phyloP scores from a whole-genome alignment of 2,329 filamentous ascomycete species.

The Penicillium oxalicum region DNA sequence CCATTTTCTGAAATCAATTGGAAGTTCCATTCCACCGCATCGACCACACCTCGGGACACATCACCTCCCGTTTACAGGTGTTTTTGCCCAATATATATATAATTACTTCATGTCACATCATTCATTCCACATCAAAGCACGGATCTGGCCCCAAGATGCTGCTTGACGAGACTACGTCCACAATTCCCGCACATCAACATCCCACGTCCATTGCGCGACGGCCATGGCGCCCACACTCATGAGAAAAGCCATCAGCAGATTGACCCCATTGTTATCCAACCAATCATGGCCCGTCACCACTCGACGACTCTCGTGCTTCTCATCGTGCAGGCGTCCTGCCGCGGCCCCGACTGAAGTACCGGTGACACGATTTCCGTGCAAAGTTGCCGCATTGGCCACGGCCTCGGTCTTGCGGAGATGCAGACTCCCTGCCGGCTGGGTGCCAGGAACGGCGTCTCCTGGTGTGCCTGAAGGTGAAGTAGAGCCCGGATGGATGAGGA shows the following conservation, averaged over 20 bases:
- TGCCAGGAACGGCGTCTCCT: background rate
- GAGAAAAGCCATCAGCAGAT: conserved; percentile 77
- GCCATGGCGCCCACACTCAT: conserved; percentile 77
- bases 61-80: no score
- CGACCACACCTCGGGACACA: no score
- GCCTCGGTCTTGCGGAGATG: conserved; percentile 25
- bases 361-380: conserved; percentile 17
- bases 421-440: conserved; percentile 16
- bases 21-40: no score
- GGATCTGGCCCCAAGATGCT: no score
- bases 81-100: no score
- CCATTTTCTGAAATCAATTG: no score
- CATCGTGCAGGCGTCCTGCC: conserved; percentile 12
- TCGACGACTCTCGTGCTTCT: conserved; percentile 53
- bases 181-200: conserved; percentile 16
- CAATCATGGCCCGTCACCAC: conserved; percentile 65
- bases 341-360: conserved; percentile 11
- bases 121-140: no score
- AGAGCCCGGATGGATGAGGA: conserved; percentile 33
- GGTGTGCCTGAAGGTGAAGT: conserved; percentile 17
- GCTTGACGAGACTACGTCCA: conserved; percentile 4
- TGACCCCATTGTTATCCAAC: conserved; percentile 93
- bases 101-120: no score
- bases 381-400: conserved; percentile 25
- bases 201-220: conserved; percentile 37